Conservation (phyloP, 2,329 filamentous ascomycete genomes). For the Trichothecium sympodiale region DNA sequence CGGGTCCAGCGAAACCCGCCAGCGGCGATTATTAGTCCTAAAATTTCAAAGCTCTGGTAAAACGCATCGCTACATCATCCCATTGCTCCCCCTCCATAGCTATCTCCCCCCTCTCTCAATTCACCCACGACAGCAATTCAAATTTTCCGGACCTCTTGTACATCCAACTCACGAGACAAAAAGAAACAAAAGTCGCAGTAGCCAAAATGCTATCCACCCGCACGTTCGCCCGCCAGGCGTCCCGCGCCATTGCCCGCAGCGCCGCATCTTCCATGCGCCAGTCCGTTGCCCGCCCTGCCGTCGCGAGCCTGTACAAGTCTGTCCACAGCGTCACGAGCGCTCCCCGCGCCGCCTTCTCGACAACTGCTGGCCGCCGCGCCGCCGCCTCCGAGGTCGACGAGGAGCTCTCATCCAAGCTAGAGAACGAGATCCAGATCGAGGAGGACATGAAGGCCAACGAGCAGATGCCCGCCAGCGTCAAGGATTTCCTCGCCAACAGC, state of each 20-base stretch:
- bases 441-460: conserved; percentile 65
- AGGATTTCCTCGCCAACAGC: conserved; percentile 80
- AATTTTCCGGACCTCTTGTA: no score
- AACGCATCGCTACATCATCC: not conserved
- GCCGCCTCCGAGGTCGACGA: conserved; percentile 48
- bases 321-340: conserved; percentile 15
- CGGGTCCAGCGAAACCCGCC: no score
- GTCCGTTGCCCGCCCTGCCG: conserved; percentile 32
- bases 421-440: conserved; percentile 76
- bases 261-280: conserved; percentile 39
- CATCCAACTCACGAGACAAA: no score
- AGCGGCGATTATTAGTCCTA: no score
- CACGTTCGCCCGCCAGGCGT: conserved; percentile 53
- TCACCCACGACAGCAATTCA: no score
- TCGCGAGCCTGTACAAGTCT: conserved; percentile 18
- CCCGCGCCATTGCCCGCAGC: conserved; percentile 50
- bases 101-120: no score
- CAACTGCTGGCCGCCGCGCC: conserved; percentile 27
- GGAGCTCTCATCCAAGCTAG: conserved; percentile 78
- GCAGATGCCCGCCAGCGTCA: conserved; percentile 63
- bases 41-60: no score
- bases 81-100: no score
- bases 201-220: conserved; percentile 59
- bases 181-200: no score
- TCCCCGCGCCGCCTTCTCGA: conserved; percentile 37